Percentiles rank a stretch among this genome's conserved stretches.
Evolutionary conservation across 305 asterid genomes (phyloP).

Genomic region (Rubia occidens): DNA sequence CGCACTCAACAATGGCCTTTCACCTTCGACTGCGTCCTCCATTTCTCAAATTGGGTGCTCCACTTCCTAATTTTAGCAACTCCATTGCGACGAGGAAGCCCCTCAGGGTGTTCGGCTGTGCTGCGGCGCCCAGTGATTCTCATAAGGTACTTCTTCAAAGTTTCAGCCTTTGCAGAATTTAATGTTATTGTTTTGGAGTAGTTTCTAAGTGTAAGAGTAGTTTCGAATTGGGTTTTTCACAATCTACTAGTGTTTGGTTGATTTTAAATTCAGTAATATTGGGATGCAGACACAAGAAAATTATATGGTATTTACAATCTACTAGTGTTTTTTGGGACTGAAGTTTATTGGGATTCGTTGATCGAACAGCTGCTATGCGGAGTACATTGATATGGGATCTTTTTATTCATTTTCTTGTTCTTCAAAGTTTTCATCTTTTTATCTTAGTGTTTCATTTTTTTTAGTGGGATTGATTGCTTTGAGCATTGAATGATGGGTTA

Average conservation of each 20-base stretch:
- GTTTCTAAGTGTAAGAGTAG: background rate
- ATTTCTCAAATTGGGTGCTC: constrained; percentile 6
- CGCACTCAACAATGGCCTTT: constrained; percentile 17
- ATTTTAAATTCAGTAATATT: background rate
- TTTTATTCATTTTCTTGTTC: background rate
- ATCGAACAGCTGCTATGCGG: background rate
- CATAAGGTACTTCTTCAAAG: constrained; percentile 21
- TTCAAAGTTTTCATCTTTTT: background rate
- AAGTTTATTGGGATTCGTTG: background rate
- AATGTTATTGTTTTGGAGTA: background rate
- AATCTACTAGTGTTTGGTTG: background rate
- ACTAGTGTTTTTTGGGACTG: background rate
- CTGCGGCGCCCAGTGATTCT: constrained; percentile 17
- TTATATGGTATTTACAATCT: background rate
- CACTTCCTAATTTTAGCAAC: background rate
- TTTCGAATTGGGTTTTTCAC: background rate
- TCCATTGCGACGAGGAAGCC: constrained; percentile 15
- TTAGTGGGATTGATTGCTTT: background rate
- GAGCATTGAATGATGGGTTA: background rate
- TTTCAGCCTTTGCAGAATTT: background rate
- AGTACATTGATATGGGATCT: background rate
- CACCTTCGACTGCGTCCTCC: constrained; percentile 20
- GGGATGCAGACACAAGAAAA: too few species aligned
- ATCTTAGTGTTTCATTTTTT: background rate
- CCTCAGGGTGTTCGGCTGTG: constrained; percentile 7